A percentile compares a stretch with the other conserved stretches of the same genome.
phyloP scores from a whole-genome alignment of 352 stramenopile species.

The Phytopythium mirpurense region DNA sequence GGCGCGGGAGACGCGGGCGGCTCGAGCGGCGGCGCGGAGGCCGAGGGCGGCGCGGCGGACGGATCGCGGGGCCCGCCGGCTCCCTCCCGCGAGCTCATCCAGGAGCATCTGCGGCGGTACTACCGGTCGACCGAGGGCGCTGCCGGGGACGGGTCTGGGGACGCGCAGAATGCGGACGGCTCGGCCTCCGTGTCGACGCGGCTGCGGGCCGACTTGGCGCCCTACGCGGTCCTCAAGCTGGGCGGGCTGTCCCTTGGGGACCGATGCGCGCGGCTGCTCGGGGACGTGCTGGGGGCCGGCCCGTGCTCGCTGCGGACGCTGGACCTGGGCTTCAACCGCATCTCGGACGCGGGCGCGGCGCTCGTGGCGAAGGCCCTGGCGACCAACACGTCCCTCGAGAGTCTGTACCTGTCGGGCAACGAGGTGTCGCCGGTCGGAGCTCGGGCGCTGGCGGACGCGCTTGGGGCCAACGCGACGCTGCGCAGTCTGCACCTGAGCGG shows the following conservation, averaged over 20 bases:
- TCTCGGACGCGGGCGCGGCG: slow-evolving; percentile 60
- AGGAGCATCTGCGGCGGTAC: slow-evolving; percentile 49
- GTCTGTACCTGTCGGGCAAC: slow-evolving; percentile 77
- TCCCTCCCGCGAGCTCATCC: slow-evolving; percentile 59
- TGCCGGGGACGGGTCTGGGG: slow-evolving; percentile 8
- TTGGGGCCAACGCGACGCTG: slow-evolving; percentile 54
- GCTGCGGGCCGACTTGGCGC: slow-evolving; percentile 47
- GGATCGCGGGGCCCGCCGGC: slow-evolving; percentile 6
- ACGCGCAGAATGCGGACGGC: slow-evolving; percentile 8
- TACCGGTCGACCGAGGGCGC: slow-evolving; percentile 20
- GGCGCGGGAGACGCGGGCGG: not conserved
- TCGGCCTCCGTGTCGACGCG: slow-evolving; percentile 37
- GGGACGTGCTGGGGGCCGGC: slow-evolving; percentile 39
- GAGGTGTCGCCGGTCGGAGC: slow-evolving; percentile 63
- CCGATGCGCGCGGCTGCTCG: slow-evolving; percentile 47
- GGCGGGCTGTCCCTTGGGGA: slow-evolving; percentile 77
- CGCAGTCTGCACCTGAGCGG: slow-evolving; percentile 67
- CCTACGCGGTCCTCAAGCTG: slow-evolving; percentile 67
- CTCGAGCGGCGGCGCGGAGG: not conserved
- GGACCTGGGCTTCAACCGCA: slow-evolving; percentile 77
- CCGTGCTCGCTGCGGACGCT: slow-evolving; percentile 41
- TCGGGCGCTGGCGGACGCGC: slow-evolving; percentile 34
- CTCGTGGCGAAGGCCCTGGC: slow-evolving; percentile 53
- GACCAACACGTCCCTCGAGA: slow-evolving; percentile 58
- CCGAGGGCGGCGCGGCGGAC: not conserved